phyloP scores from a whole-genome alignment of 257 asterid genomes.

The Solanum lycopersicoides region DNA sequence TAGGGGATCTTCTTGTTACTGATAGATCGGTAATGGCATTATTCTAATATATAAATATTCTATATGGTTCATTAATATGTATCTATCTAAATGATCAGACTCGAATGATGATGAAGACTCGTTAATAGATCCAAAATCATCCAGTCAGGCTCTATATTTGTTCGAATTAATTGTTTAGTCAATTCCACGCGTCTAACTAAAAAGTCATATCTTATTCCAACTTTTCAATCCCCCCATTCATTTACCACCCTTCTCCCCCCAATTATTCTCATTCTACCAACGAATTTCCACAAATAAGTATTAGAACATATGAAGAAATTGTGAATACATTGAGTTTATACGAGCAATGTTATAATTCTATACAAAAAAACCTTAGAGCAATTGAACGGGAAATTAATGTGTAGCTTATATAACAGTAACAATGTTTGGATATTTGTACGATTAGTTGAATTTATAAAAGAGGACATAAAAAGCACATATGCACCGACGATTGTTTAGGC shows the following conservation, averaged over 20 bases:
- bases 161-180: background rate
- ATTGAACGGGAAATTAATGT: background rate
- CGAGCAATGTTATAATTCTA: background rate
- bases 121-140: background rate
- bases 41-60: background rate
- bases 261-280: background rate
- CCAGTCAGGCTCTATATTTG: background rate
- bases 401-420: background rate
- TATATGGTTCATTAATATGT: background rate
- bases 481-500: background rate
- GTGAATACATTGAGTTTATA: background rate
- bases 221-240: background rate
- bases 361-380: background rate
- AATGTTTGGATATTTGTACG: background rate
- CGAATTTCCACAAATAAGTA: background rate
- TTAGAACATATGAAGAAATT: too few species aligned
- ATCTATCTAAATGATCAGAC: background rate
- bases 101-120: background rate
- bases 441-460: background rate
- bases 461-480: background rate
- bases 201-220: background rate
- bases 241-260: background rate
- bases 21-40: background rate
- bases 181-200: background rate
- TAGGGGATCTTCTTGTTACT: background rate